Percentiles rank a stretch among this genome's conserved stretches.
Conservation (phyloP, 2,329 filamentous ascomycete genomes). For the Stemphylium lycopersici region DNA sequence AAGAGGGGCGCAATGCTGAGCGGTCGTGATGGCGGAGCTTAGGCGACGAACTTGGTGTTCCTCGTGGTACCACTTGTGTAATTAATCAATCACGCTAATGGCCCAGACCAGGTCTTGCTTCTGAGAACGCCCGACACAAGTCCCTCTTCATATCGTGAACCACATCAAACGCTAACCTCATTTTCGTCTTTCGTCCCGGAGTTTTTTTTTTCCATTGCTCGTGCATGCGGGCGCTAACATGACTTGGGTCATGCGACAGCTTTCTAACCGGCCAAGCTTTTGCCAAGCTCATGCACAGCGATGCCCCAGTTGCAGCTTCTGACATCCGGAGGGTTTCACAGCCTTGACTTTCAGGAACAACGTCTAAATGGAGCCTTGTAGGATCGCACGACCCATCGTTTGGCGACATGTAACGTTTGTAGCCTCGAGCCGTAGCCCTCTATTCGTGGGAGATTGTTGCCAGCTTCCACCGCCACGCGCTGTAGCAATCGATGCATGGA, state of each 20-base stretch:
- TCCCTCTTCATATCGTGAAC: background rate
- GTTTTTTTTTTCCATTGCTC: background rate
- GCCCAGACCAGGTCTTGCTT: background rate
- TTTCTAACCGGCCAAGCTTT: slow-evolving; percentile 26
- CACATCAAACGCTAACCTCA: slow-evolving; percentile 2
- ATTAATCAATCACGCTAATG: slow-evolving; percentile 4
- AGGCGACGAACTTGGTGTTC: background rate
- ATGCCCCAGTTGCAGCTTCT: slow-evolving; percentile 17
- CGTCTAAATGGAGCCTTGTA: background rate
- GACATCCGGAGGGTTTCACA: slow-evolving; percentile 30
- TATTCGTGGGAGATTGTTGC: slow-evolving; percentile 20
- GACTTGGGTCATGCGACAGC: slow-evolving; percentile 11
- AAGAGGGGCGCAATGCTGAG: slow-evolving; percentile 20
- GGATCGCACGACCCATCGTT: slow-evolving; percentile 9
- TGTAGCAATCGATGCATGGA: slow-evolving; percentile 12
- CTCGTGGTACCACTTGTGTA: slow-evolving; percentile 1
- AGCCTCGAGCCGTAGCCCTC: slow-evolving; percentile 7
- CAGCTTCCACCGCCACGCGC: slow-evolving; percentile 3
- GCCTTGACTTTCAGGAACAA: slow-evolving; percentile 10
- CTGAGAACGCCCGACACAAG: background rate
- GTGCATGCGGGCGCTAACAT: slow-evolving; percentile 1
- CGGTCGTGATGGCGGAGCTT: slow-evolving; percentile 8
- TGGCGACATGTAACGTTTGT: slow-evolving; percentile 24
- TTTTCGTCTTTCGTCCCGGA: background rate
- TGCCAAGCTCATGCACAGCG: slow-evolving; percentile 24